Evolutionary conservation across 2,329 filamentous ascomycete genomes (phyloP), one percentile per base, ranked within the genome.

Genomic region (Ceratocystis lukuohia): DNA sequence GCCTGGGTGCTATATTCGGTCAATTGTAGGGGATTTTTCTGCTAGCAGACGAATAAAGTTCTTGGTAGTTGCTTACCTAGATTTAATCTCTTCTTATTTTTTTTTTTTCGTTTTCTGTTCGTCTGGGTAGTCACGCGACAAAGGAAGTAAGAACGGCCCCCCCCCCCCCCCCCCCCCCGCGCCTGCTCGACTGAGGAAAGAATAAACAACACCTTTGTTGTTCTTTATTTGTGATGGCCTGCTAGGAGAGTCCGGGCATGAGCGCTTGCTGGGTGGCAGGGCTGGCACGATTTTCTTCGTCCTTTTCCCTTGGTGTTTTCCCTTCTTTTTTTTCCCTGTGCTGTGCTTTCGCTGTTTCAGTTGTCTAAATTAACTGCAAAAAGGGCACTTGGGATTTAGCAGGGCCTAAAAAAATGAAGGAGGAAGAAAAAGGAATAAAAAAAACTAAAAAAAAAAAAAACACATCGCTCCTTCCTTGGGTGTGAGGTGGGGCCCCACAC

Each of bases 11-110:
- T 33, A 57, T 57, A 57, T 17, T 57, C 53, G 53, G 53, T 57
- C 53, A 57, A 57, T 57, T 57, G 53, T 30, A 57, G 53, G 53
- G 53, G 53, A n/a, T 6, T 57, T 57, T 22, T 62, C 28, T 62
- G 3, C 33, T 12, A 22, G 48, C 8, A 37, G 20, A 12, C 48
- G 48, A 50, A 57, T 20, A 30, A 30, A 57, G 28, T 10, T 33
- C 8, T 22, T 10, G 22, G 50, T 61, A n/a, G 5, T 33, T 61
- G 5, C 28, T 17, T 57, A 3, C 1, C 15, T 57, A 28, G 5
- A 17, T 57, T n/a, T 57, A 41, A 28, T 62, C 20, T 46, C 20
- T 20, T n/a, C 30, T 50, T 28, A 28, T 62, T 62, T 10, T 44
- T 48, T 63, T 63, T 6, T 30, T 6, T 30, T 10, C 22, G 25